These are phyloP conservation scores for Amphirosellinia nigrospora DNA, from an alignment of 495 filamentous ascomycete species.

Conservation along the genomic window DNA sequence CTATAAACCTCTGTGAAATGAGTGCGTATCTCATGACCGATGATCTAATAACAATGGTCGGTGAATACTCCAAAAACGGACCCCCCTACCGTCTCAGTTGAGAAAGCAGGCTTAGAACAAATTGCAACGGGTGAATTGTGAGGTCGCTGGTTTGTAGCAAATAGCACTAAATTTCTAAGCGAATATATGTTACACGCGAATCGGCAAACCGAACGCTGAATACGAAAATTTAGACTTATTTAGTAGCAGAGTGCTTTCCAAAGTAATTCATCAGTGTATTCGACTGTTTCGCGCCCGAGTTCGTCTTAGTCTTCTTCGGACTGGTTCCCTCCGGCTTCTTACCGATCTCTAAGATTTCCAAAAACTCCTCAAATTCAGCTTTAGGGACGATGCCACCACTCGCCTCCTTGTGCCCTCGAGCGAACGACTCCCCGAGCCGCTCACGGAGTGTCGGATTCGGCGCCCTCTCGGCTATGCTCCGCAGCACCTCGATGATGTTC, in stretches of 20 bases:
- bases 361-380: conserved; percentile 63
- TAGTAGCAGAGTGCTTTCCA: conserved; percentile 28
- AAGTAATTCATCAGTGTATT: conserved; percentile 59
- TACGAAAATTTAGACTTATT: no score
- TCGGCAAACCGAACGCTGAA: no score
- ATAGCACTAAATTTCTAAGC: background rate
- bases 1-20: background rate
- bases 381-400: conserved; percentile 60
- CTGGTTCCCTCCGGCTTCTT: conserved; percentile 49
- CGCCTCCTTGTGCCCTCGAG: conserved; percentile 64
- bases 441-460: conserved; percentile 48
- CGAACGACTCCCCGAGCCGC: conserved; percentile 61
- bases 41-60: background rate
- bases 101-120: no score
- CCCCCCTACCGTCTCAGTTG: background rate
- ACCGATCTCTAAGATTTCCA: conserved; percentile 58
- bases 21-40: background rate
- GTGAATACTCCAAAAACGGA: background rate
- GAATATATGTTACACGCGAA: background rate
- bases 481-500: conserved; percentile 60
- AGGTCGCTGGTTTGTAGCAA: background rate
- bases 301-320: conserved; percentile 40
- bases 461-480: conserved; percentile 48
- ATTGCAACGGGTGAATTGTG: background rate
- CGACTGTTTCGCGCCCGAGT: conserved; percentile 42